Base-by-base conservation (phyloP, 2,329 filamentous ascomycete genomes). In the Chaetothyriales sp. region DNA sequence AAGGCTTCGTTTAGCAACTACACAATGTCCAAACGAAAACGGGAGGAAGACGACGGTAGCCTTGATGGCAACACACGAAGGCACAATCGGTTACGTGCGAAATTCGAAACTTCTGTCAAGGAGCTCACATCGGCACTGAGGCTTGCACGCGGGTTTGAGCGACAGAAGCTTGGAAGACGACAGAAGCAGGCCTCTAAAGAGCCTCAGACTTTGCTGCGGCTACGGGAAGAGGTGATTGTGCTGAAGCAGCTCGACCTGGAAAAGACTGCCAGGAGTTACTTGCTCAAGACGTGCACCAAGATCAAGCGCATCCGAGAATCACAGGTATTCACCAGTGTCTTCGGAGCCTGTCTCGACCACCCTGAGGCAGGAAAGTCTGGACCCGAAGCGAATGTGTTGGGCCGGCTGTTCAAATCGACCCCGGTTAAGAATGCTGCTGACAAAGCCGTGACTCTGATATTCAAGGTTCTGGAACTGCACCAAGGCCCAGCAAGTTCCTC, bases 101-200 rank as follows among this genome's bases (percentile, higher is more conserved):
- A 73, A 56, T 69, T 81, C 53, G 67, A 73, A 29, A 69, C 74
- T 46, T 73, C 73, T 22, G 70, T 73, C 44, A 73, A 73, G 51
- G 61, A 70, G 18, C 68, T 82, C 4, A 67, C 69, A 18, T 66
- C 70, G 22, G 77, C 76, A 1, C 70, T 82, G 44, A 81, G 80
- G 61, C 68, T 75, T 8, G 77, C 77, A 37, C 76, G 77, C 44
- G 75, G 76, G 9, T 80, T 82, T 57, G 80, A 83, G 64, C 70
- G 78, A 48, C 80, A 83, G 64, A 83, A 83, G 62, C 68, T 82
- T 52, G 75, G 78, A 19, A 70, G 79, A 13, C 68, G 80, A 52
- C 73, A 75, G 58, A 82, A 82, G 62, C 71, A 69, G 2, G 77
- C 77, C 0, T 68, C 66, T 43, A 69, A 69, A 9, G 70, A 77